Evolutionary conservation across 2,329 filamentous ascomycete species (phyloP).

Genomic region (Aspergillus ochraceoroseus): DNA sequence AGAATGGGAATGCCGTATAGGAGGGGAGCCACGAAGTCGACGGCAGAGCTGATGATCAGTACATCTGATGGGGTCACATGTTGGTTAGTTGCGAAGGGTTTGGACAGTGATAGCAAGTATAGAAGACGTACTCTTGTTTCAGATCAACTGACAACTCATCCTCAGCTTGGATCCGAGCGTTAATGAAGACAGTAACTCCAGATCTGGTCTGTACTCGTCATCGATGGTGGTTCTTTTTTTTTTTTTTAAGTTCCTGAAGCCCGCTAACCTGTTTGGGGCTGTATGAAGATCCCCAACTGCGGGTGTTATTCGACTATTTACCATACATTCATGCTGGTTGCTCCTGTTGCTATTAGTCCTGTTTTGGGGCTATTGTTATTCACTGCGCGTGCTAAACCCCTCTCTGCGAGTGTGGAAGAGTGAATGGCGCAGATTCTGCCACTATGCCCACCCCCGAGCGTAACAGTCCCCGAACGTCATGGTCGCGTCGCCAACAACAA

Average conservation of each 20-base stretch:
- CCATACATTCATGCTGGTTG: not conserved
- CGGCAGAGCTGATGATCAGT: slow-evolving; percentile 12
- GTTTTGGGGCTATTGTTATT: not conserved
- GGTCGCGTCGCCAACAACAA: slow-evolving; percentile 29
- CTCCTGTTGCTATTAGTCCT: not conserved
- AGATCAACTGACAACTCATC: slow-evolving; percentile 8
- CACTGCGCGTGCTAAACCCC: slow-evolving; percentile 7
- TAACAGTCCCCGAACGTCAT: slow-evolving; percentile 25
- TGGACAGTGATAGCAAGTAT: not conserved
- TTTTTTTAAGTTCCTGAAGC: slow-evolving; percentile 17
- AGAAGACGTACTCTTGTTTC: not conserved
- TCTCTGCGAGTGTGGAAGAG: not conserved
- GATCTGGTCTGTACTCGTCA: slow-evolving; percentile 5
- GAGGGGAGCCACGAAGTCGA: slow-evolving; percentile 7
- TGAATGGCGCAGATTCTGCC: slow-evolving; percentile 15
- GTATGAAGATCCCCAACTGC: slow-evolving; percentile 1
- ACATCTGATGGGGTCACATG: slow-evolving; percentile 23
- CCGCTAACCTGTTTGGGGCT: slow-evolving; percentile 21
- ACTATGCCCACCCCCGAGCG: slow-evolving; percentile 35
- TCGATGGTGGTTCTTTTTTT: slow-evolving; percentile 5
- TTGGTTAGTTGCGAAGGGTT: slow-evolving; percentile 10
- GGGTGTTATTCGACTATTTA: not conserved
- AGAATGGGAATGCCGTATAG: too few relatives aligned
- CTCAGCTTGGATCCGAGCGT: not conserved
- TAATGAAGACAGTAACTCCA: not conserved